Base-by-base conservation (phyloP, 768 basidiomycete species). In the Sarcomyxa edulis region DNA sequence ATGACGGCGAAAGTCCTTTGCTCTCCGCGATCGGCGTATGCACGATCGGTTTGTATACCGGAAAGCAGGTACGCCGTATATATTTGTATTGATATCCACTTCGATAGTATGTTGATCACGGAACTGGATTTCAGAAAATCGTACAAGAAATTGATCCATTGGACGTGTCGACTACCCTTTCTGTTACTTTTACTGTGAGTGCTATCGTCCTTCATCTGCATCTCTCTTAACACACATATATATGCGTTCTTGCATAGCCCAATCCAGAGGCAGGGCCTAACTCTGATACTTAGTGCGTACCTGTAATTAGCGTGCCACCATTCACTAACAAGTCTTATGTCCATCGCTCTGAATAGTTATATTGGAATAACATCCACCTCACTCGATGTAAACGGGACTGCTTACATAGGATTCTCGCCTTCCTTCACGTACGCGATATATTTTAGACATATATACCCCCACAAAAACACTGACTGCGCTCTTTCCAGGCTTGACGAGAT, bases 21-120 rank as follows among this genome's bases (percentile, higher is more conserved):
- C 45, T 71, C n/a, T 28, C 60, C 5, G 41, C 50, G 23, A 69
- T 86, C 33, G 81, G 82, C 3, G 53, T 71, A 0, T 69, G 72
- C 35, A 58, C 60, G 3, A 68, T 82, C 37, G 79, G 64, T 1
- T 57, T 89, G 22, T 87, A 73, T 45, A 68, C 67, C n/a, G 78
- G 77, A 7, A 52, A 70, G 6, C 53, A 65, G 59, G 81, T 80
- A 42, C 34, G 69, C 59, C 5, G n/a, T n/a, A 11, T 9, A 3
- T 18, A 31, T 22, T 32, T 6, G 30, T 37, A 32, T 11, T 25
- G 14, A 15, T 32, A 19, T 24, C 28, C 23, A 32, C 34, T n/a
- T n/a, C n/a, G n/a, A 16, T 29, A 20, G 26, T 31, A n/a, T 19
- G 18, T 22, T 24, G 25, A 33, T 39, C 22, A 40, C 42, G 38